A percentile compares a stretch with the other conserved stretches of the same genome.
phyloP scores from a whole-genome alignment of 768 basidiomycete species.

The Naganishia vaughanmartiniae region DNA sequence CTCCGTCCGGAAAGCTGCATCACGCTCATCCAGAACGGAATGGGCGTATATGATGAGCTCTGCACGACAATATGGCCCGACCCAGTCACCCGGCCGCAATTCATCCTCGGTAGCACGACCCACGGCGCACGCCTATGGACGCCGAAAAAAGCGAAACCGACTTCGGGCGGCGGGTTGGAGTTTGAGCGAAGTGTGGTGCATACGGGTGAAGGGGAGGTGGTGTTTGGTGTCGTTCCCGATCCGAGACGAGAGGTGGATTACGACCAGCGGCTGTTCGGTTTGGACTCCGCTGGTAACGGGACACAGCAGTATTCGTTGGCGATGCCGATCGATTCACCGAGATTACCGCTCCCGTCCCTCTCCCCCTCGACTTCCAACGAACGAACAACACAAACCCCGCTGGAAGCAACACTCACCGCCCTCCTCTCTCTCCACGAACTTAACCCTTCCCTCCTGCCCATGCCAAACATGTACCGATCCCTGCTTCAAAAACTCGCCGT shows the following conservation, averaged over 20 bases:
- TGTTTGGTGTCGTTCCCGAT: conserved; percentile 79
- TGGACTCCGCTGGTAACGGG: conserved; percentile 23
- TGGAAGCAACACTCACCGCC: conserved; percentile 63
- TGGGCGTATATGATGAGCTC: conserved; percentile 83
- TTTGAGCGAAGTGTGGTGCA: conserved; percentile 60
- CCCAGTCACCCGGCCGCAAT: conserved; percentile 70
- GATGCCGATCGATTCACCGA: background rate
- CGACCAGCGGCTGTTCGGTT: conserved; percentile 35
- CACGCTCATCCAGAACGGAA: conserved; percentile 90
- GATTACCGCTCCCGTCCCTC: conserved; percentile 37
- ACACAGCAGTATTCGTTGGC: background rate
- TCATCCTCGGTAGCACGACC: conserved; percentile 76
- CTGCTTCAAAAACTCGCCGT: conserved; percentile 78
- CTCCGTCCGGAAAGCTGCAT: conserved; percentile 70
- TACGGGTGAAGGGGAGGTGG: conserved; percentile 65
- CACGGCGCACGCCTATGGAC: conserved; percentile 62
- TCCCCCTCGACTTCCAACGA: conserved; percentile 55
- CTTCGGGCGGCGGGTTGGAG: background rate
- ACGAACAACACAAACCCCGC: conserved; percentile 53
- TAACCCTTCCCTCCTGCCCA: conserved; percentile 64
- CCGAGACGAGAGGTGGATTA: conserved; percentile 46
- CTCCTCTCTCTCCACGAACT: conserved; percentile 62
- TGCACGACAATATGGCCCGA: conserved; percentile 68
- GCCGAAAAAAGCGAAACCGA: conserved; percentile 46
- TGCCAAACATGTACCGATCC: conserved; percentile 64